Evolutionary conservation across 2,329 filamentous ascomycete species (phyloP).

Genomic region (Cercospora sp.): DNA sequence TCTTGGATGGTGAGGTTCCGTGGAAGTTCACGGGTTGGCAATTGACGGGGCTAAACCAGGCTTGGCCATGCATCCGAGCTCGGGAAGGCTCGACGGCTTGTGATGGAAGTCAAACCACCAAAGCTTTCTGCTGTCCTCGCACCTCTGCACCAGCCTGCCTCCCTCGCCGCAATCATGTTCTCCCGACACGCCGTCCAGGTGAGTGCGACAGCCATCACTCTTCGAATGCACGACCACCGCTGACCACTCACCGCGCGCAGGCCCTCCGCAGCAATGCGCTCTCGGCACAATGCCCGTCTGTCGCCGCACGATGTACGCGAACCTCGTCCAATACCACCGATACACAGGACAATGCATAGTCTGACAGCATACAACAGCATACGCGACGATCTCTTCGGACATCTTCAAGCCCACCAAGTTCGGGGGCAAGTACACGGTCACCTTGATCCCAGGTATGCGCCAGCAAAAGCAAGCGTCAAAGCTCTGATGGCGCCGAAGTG

Average conservation of each 20-base stretch:
- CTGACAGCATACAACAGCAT: constrained; percentile 44
- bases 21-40: neutral
- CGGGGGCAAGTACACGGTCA: constrained; percentile 98
- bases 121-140: constrained; percentile 16
- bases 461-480: constrained; percentile 28
- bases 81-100: constrained; percentile 9
- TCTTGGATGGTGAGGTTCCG: neutral
- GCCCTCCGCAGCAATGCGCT: constrained; percentile 57
- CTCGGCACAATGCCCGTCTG: constrained; percentile 48
- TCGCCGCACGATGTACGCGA: constrained; percentile 57
- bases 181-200: constrained; percentile 32
- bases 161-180: constrained; percentile 26
- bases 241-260: constrained; percentile 40
- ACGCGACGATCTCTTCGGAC: constrained; percentile 86
- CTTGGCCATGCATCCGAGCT: constrained; percentile 8
- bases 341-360: constrained; percentile 20
- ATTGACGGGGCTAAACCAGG: constrained; percentile 6
- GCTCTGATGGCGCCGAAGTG: constrained; percentile 22
- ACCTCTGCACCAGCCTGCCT: constrained; percentile 2
- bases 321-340: constrained; percentile 9
- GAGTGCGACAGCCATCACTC: too few relatives aligned
- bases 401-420: constrained; percentile 99
- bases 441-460: constrained; percentile 81
- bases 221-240: too few relatives aligned
- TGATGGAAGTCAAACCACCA: constrained; percentile 9